These are phyloP conservation scores for Pleurotus cornucopiae DNA, from an alignment of 768 basidiomycete genomes.

Conservation along the genomic window DNA sequence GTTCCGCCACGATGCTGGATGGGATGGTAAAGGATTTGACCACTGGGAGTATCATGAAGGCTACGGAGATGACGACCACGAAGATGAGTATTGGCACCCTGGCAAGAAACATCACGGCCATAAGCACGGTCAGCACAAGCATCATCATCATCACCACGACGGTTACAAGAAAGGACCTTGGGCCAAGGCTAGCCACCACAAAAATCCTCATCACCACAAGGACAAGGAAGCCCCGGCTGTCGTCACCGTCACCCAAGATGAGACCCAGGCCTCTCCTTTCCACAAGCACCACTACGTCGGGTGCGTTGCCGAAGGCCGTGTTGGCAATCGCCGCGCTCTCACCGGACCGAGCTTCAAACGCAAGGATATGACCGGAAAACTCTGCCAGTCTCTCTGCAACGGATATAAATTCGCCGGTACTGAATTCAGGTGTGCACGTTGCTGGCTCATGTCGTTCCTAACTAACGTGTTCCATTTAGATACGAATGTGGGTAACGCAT, in stretches of 20 bases:
- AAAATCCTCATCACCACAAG: background rate
- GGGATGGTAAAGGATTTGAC: slow-evolving; percentile 2
- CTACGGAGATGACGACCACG: background rate
- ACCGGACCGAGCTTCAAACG: slow-evolving; percentile 2
- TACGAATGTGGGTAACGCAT: background rate
- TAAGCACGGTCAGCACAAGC: background rate
- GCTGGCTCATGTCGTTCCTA: too few relatives aligned
- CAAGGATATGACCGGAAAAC: slow-evolving; percentile 5
- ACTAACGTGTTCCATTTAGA: background rate
- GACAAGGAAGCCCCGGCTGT: background rate
- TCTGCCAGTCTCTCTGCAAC: slow-evolving; percentile 3
- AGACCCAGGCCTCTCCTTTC: background rate
- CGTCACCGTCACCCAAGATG: background rate
- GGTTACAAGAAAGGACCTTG: background rate
- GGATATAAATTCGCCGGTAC: slow-evolving; percentile 1
- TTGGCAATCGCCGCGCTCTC: slow-evolving; percentile 3
- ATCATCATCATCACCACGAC: background rate
- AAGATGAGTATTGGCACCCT: slow-evolving; percentile 1
- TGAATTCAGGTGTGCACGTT: background rate
- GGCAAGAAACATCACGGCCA: background rate
- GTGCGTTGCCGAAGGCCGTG: background rate
- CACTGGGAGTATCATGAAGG: slow-evolving; percentile 8
- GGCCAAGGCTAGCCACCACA: background rate
- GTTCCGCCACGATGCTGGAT: slow-evolving; percentile 6
- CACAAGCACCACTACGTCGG: slow-evolving; percentile 3